A percentile compares a stretch with the other conserved stretches of the same genome.
phyloP scores from a whole-genome alignment of 441 rosid species.

The Adansonia madagascariensis region DNA sequence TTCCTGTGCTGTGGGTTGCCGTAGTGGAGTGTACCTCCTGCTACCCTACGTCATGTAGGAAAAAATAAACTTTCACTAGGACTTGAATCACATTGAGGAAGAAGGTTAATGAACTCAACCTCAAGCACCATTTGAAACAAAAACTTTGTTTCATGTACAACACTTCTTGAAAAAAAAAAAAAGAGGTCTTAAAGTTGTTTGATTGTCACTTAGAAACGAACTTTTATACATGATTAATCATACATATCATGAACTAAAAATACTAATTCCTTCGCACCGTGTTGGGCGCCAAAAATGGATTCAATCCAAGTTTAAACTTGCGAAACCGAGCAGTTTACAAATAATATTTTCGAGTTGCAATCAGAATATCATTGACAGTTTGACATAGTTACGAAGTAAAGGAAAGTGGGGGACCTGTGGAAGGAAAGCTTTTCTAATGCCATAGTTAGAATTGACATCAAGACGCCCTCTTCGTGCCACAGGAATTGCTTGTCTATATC shows the following conservation, averaged over 20 bases:
- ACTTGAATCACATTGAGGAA: slow-evolving; percentile 9
- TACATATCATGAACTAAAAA: background rate
- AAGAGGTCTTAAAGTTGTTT: background rate
- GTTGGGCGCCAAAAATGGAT: no score
- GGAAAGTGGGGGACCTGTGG: slow-evolving; percentile 33
- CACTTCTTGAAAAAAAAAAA: background rate
- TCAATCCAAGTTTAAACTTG: no score
- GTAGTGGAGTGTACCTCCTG: slow-evolving; percentile 72
- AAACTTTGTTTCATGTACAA: background rate
- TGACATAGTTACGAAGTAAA: background rate
- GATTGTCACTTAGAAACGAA: background rate
- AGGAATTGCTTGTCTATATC: slow-evolving; percentile 48
- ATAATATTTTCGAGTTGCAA: background rate
- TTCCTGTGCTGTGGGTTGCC: slow-evolving; percentile 73
- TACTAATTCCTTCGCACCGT: no score
- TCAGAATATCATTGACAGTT: background rate
- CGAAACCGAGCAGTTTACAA: background rate
- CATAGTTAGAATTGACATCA: slow-evolving; percentile 38
- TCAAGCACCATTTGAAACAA: background rate
- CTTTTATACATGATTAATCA: background rate
- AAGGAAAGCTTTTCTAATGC: slow-evolving; percentile 37
- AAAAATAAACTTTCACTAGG: slow-evolving; percentile 20
- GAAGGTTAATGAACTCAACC: background rate
- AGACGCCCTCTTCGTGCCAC: slow-evolving; percentile 33
- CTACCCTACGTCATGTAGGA: slow-evolving; percentile 48